phyloP scores from a whole-genome alignment of 140 eudicot genomes.

The Senecio squalidus region DNA sequence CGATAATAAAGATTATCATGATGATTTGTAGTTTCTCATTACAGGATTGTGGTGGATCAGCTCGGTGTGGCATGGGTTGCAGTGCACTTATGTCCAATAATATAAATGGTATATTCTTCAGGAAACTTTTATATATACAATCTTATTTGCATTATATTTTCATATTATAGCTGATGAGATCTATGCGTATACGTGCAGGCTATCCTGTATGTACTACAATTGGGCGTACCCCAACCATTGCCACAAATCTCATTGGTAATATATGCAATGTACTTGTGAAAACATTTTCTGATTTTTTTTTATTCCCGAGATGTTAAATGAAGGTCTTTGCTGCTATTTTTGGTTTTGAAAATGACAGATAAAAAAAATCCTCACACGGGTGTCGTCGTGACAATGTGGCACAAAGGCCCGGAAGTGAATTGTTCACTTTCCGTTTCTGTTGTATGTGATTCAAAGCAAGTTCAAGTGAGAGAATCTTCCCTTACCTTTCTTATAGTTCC shows the following conservation, averaged over 20 bases:
- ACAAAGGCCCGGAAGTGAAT: slow-evolving; percentile 24
- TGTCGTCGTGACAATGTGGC: slow-evolving; percentile 46
- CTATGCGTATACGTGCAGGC: slow-evolving; percentile 34
- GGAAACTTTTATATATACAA: background rate
- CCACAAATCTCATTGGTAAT: slow-evolving; percentile 46
- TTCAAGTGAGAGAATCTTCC: slow-evolving; percentile 39
- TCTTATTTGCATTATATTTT: background rate
- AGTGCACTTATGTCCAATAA: slow-evolving; percentile 63
- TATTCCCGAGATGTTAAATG: background rate
- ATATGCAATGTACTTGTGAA: background rate
- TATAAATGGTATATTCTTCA: slow-evolving; percentile 37
- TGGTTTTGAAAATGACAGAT: slow-evolving; percentile 42
- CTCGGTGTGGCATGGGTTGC: slow-evolving; percentile 83
- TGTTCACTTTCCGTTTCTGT: slow-evolving; percentile 78
- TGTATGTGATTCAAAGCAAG: slow-evolving; percentile 47
- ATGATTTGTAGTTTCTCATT: slow-evolving; percentile 6
- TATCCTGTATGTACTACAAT: slow-evolving; percentile 63
- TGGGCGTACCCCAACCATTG: slow-evolving; percentile 44
- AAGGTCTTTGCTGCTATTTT: too few species aligned
- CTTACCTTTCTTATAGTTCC: background rate
- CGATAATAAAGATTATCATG: background rate
- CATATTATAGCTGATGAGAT: background rate
- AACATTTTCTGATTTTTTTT: background rate
- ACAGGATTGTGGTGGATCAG: slow-evolving; percentile 76
- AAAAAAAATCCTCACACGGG: slow-evolving; percentile 54